Evolutionary conservation across 768 basidiomycete genomes (phyloP), one percentile per base, ranked within the genome.

Genomic region (Leccinum variicolor): DNA sequence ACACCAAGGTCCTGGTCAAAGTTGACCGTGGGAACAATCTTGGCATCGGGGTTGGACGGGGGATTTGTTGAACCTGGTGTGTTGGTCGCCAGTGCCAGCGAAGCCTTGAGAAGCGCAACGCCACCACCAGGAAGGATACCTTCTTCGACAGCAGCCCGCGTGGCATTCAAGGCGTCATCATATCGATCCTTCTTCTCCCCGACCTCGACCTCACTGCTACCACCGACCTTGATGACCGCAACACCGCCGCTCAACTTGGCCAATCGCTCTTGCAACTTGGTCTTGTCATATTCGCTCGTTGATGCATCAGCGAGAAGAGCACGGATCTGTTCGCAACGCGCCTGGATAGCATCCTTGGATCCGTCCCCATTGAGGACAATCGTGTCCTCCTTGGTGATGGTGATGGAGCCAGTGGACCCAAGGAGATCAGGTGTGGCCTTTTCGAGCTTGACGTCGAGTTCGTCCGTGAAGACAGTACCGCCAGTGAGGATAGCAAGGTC

Each of bases 101-200:
- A 85, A 3, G 92, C 91, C 74, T 94, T 93, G 69, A 97, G 84
- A 23, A 97, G 84, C 26, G 96, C 95, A 31, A 92, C 87, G 73
- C 95, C 95, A 68, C 96, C 96, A 46, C 96, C 96, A 53, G 96
- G 96, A 33, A 98, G 88, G 68, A 98, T 97, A 70, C 96, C 96
- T 74, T 99, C 95, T 77, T 98, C 96, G 29, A 98, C 96, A 47
- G 96, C 94, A 25, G 96, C 96, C 41, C 96, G 89, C 4, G 96
- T 98, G n/a, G 95, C 94, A 73, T 97, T 97, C 49, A 98, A 81
- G 1, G 95, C 95, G 69, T 96, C 94, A 64, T 98, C 95, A 69
- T 97, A 98, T 36, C 95, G 83, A 73, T 98, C 96, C 85, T 98
- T 97, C 92, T 98, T 98, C 84, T 98, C 96, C 7, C 95, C 83